Conservation (phyloP, 768 basidiomycete species). For the Hortiboletus flavorubellus region DNA sequence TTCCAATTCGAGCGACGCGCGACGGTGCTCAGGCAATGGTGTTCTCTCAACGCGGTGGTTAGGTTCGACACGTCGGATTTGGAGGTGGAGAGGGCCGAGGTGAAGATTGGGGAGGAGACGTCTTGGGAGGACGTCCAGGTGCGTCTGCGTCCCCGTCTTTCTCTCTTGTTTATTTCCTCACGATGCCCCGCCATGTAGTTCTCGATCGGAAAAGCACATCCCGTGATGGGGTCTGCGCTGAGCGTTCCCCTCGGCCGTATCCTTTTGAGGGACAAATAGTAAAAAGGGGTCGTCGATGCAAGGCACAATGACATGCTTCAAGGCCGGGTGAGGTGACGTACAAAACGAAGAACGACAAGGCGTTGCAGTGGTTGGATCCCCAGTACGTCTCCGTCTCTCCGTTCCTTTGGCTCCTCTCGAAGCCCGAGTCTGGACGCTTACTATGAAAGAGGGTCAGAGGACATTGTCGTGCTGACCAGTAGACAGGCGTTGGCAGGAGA, state of each 20-base stretch:
- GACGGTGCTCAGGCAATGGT: not conserved
- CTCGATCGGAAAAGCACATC: constrained; percentile 51
- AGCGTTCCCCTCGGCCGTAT: constrained; percentile 51
- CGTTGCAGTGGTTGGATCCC: constrained; percentile 85
- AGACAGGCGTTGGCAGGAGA: too few relatives aligned
- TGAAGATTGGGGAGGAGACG: constrained; percentile 40
- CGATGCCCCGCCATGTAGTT: constrained; percentile 37
- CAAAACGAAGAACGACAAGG: constrained; percentile 70
- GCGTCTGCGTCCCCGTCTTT: constrained; percentile 15
- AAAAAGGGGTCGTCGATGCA: constrained; percentile 33
- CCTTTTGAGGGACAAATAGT: too few relatives aligned
- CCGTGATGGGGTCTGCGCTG: constrained; percentile 75
- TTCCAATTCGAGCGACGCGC: not conserved
- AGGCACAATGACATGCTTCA: not conserved
- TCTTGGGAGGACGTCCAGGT: constrained; percentile 45
- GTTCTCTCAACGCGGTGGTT: not conserved
- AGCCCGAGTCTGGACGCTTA: not conserved
- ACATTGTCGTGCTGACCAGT: too few relatives aligned
- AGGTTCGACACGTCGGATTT: constrained; percentile 79
- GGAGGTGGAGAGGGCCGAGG: constrained; percentile 49
- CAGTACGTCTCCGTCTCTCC: constrained; percentile 42
- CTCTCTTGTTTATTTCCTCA: too few relatives aligned
- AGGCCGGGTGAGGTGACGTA: constrained; percentile 54
- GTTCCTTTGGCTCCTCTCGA: too few relatives aligned
- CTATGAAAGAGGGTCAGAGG: too few relatives aligned